These are phyloP conservation scores for Marsdenia floribunda DNA, from an alignment of 257 asterid species.

Conservation along the genomic window DNA sequence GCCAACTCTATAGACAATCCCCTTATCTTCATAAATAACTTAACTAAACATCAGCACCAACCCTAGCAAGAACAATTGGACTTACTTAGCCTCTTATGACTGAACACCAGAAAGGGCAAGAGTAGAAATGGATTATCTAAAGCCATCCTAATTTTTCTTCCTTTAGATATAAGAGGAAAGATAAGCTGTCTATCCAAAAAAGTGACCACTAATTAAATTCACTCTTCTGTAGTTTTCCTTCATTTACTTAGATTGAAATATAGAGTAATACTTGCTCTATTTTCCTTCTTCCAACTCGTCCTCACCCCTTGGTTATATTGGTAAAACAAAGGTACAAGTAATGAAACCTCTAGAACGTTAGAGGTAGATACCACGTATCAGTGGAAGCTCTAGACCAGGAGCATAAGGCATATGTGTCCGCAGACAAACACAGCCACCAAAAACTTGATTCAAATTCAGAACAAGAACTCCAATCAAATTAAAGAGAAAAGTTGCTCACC, in stretches of 20 bases:
- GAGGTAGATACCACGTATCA: neutral
- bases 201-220: neutral
- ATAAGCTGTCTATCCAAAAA: neutral
- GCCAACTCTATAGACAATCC: neutral
- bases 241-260: neutral
- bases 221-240: neutral
- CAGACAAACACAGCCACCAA: neutral
- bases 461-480: neutral
- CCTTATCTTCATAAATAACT: neutral
- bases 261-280: neutral
- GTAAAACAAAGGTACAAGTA: neutral
- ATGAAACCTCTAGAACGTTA: too few relatives aligned
- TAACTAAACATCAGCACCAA: neutral
- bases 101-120: neutral
- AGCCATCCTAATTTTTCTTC: neutral
- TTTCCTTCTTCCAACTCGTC: neutral
- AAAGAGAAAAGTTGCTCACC: constrained; percentile 38
- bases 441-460: neutral
- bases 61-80: neutral
- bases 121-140: neutral
- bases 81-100: neutral
- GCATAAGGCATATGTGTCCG: neutral
- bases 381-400: neutral
- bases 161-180: neutral
- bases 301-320: neutral